Evolutionary conservation across 2,329 filamentous ascomycete species (phyloP).

Genomic region (Fusarium torreyae): DNA sequence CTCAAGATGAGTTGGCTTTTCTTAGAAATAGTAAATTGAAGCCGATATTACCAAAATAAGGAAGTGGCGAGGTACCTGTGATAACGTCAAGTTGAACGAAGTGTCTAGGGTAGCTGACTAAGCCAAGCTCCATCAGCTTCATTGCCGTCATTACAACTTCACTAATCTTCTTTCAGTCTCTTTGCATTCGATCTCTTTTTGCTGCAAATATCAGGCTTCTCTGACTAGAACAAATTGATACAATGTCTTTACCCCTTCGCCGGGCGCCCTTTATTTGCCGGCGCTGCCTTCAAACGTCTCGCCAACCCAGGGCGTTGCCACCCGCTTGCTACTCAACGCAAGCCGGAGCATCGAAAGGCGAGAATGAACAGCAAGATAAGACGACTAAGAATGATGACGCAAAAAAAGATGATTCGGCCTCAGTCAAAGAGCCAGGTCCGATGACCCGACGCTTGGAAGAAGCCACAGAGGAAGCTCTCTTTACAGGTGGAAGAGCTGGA

Average conservation of each 20-base stretch:
- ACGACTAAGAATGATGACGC: background rate
- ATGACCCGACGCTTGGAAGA: constrained; percentile 72
- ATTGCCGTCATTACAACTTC: constrained; percentile 29
- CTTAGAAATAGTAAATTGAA: constrained; percentile 10
- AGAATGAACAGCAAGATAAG: constrained; percentile 11
- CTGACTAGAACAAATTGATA: background rate
- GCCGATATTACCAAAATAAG: background rate
- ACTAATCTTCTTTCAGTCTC: constrained; percentile 1
- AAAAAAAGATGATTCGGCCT: background rate
- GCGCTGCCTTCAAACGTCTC: constrained; percentile 38
- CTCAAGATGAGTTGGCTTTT: constrained; percentile 10
- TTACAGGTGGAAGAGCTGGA: constrained; percentile 72
- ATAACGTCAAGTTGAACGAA: background rate
- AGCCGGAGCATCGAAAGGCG: constrained; percentile 11
- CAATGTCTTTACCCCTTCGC: constrained; percentile 18
- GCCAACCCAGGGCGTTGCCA: constrained; percentile 10
- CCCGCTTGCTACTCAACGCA: constrained; percentile 40
- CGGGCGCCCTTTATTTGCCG: constrained; percentile 36
- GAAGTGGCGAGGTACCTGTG: constrained; percentile 5
- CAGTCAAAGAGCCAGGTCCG: constrained; percentile 55
- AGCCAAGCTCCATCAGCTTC: constrained; percentile 20
- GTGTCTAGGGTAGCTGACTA: constrained; percentile 36
- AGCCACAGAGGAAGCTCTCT: constrained; percentile 74
- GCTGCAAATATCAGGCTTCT: background rate
- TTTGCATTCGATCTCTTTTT: background rate